phyloP scores from a whole-genome alignment of 805 yeast genomes.

The Candida alai region DNA sequence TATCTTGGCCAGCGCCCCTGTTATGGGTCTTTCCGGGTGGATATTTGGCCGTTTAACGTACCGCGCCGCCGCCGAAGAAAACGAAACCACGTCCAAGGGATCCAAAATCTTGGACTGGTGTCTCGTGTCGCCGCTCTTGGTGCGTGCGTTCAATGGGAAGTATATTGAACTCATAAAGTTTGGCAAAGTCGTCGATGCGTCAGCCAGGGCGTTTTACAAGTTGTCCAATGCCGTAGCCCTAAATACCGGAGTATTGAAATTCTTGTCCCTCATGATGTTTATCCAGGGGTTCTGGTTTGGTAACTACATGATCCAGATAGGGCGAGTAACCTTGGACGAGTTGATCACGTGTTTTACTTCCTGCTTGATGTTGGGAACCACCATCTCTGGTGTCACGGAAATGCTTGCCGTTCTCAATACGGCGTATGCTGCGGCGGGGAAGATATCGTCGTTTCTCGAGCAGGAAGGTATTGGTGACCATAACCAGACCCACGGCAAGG shows the following conservation, averaged over 20 bases:
- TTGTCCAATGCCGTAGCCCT: constrained; percentile 46
- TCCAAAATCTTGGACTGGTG: constrained; percentile 71
- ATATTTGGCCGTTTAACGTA: constrained; percentile 51
- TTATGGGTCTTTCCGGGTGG: constrained; percentile 49
- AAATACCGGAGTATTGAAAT: constrained; percentile 55
- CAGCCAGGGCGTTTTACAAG: constrained; percentile 38
- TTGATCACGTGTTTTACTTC: constrained; percentile 83
- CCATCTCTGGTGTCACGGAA: constrained; percentile 51
- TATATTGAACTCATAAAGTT: constrained; percentile 47
- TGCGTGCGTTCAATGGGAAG: constrained; percentile 60
- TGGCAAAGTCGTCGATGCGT: constrained; percentile 26
- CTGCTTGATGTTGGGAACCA: constrained; percentile 67
- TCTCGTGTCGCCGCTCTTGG: constrained; percentile 53
- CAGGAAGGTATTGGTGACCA: constrained; percentile 6
- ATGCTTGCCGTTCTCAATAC: constrained; percentile 62
- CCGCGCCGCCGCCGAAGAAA: constrained; percentile 51
- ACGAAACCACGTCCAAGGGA: constrained; percentile 49
- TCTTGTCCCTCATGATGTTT: constrained; percentile 67
- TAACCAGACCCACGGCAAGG: constrained; percentile 1
- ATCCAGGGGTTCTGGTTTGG: constrained; percentile 96
- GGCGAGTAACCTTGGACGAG: constrained; percentile 51
- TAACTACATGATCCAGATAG: constrained; percentile 52
- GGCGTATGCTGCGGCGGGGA: constrained; percentile 64
- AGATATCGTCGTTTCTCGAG: constrained; percentile 40
- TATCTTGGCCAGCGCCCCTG: constrained; percentile 69